phyloP scores from a whole-genome alignment of 768 basidiomycete species.

The Mycena leptocephala region DNA sequence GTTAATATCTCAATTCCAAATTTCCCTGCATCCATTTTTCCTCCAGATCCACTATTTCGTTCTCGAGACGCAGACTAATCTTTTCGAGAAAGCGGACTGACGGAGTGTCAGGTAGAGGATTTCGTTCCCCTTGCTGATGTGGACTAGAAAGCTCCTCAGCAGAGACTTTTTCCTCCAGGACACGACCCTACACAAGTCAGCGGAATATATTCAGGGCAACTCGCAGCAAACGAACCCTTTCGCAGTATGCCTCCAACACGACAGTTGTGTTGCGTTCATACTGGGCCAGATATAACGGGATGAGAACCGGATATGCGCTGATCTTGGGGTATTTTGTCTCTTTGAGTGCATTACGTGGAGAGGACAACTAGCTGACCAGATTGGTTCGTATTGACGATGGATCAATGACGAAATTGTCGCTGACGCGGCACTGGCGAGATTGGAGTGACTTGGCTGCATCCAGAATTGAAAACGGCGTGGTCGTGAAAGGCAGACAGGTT shows the following conservation, averaged over 20 bases:
- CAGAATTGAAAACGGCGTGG: constrained; percentile 68
- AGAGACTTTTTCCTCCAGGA: constrained; percentile 13
- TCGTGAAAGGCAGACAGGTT: constrained; percentile 70
- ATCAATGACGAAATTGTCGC: constrained; percentile 57
- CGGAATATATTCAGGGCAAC: background rate
- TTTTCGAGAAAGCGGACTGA: background rate
- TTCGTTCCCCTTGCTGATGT: background rate
- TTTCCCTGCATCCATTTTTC: too few relatives aligned
- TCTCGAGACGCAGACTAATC: background rate
- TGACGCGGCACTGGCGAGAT: constrained; percentile 52
- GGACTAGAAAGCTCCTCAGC: too few relatives aligned
- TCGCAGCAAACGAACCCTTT: constrained; percentile 40
- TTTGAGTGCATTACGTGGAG: constrained; percentile 11
- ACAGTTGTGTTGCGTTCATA: constrained; percentile 51
- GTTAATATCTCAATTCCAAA: background rate
- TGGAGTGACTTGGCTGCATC: constrained; percentile 55
- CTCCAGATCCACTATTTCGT: background rate
- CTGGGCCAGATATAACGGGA: constrained; percentile 75
- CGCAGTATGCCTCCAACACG: constrained; percentile 53
- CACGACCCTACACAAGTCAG: constrained; percentile 23
- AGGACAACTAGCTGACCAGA: constrained; percentile 53
- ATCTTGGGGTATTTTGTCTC: constrained; percentile 51
- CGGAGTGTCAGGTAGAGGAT: background rate
- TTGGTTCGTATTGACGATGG: constrained; percentile 62
- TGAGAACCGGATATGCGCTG: constrained; percentile 73